These are phyloP conservation scores for Solanum infundibuliforme DNA, from an alignment of 257 asterid species.

Conservation along the genomic window DNA sequence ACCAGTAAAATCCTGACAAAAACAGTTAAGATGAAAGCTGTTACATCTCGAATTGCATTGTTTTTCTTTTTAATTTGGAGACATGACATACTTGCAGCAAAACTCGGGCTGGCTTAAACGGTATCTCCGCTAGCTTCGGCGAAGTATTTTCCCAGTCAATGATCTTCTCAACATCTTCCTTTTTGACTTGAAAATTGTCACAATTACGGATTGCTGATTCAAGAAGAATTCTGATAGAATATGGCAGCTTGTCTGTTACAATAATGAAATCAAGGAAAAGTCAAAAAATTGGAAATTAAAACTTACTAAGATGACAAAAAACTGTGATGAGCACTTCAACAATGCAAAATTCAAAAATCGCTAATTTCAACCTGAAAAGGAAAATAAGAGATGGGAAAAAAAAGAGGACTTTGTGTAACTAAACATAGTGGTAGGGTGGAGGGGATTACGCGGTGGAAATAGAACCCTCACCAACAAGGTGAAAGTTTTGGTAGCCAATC, in stretches of 20 bases:
- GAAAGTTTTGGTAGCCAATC: background rate
- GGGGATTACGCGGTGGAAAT: background rate
- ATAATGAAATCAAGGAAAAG: background rate
- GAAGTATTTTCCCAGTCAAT: constrained; percentile 84
- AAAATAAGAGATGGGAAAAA: background rate
- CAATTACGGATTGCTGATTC: constrained; percentile 97
- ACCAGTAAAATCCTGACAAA: constrained; percentile 83
- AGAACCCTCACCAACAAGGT: background rate
- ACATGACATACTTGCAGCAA: constrained; percentile 58
- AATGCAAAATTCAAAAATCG: background rate
- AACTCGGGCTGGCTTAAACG: constrained; percentile 97
- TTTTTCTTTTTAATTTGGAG: background rate
- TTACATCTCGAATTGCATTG: background rate
- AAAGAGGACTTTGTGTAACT: background rate
- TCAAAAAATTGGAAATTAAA: background rate
- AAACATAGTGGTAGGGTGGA: background rate
- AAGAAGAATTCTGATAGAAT: constrained; percentile 83
- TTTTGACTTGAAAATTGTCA: constrained; percentile 84
- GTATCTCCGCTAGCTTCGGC: constrained; percentile 85
- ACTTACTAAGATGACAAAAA: background rate
- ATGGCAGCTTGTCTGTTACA: constrained; percentile 79
- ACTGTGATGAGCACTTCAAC: background rate
- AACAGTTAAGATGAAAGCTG: background rate
- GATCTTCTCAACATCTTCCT: constrained; percentile 90
- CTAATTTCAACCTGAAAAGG: background rate